Conservation (phyloP, 2,329 filamentous ascomycete genomes). For the Claviceps citrina region DNA sequence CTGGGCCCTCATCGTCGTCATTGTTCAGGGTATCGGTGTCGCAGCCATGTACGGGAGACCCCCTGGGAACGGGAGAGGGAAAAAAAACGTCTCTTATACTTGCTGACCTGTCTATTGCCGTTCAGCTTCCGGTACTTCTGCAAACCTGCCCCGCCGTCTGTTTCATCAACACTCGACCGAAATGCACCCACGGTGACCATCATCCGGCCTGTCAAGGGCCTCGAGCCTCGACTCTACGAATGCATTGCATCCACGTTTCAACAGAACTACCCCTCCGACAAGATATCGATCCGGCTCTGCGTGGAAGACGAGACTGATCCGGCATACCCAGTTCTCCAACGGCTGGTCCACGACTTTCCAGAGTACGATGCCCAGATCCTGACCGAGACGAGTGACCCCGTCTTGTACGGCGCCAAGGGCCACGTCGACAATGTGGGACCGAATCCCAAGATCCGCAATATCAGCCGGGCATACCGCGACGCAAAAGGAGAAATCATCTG, state of each 20-base stretch:
- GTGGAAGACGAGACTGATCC: conserved; percentile 61
- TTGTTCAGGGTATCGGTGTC: conserved; percentile 41
- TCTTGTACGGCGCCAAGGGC: conserved; percentile 40
- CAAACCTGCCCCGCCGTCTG: conserved; percentile 28
- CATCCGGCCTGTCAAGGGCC: conserved; percentile 82
- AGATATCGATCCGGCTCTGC: conserved; percentile 69
- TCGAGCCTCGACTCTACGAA: conserved; percentile 81
- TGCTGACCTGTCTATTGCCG: not conserved
- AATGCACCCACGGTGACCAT: conserved; percentile 70
- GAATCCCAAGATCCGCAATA: conserved; percentile 96
- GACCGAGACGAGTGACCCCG: conserved; percentile 68
- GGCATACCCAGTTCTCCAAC: conserved; percentile 57
- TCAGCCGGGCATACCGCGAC: conserved; percentile 83
- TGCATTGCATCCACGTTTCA: conserved; percentile 76
- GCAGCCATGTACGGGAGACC: conserved; percentile 33
- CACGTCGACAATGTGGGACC: conserved; percentile 55
- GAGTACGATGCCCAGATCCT: conserved; percentile 55
- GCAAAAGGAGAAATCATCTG: conserved; percentile 78
- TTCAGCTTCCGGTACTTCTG: conserved; percentile 40
- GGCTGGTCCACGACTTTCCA: conserved; percentile 59
- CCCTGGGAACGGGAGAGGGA: not conserved
- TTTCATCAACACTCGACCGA: conserved; percentile 33
- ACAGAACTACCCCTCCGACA: conserved; percentile 64
- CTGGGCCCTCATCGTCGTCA: conserved; percentile 37
- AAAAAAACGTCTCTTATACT: not conserved